Conservation (phyloP, 495 filamentous ascomycete species). For the Tuber melanosporum region DNA sequence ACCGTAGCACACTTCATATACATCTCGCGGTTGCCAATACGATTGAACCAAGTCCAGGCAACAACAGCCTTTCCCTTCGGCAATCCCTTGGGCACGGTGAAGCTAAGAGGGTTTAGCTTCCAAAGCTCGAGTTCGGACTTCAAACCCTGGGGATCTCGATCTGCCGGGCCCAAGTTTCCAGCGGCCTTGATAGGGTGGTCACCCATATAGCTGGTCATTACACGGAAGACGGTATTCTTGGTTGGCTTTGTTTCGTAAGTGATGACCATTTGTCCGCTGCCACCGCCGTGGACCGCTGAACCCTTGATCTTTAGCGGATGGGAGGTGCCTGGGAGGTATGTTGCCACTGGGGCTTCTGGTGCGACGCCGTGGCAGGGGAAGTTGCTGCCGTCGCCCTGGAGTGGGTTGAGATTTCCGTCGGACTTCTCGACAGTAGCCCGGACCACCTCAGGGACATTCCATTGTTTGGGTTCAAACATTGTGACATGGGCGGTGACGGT, state of each 20-base stretch:
- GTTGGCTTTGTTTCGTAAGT: constrained; percentile 61
- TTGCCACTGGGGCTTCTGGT: constrained; percentile 9
- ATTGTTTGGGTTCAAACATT: constrained; percentile 64
- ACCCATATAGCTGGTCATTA: constrained; percentile 56
- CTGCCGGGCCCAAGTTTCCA: constrained; percentile 30
- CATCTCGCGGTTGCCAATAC: constrained; percentile 77
- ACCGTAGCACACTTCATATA: constrained; percentile 87
- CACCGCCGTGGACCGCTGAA: constrained; percentile 67
- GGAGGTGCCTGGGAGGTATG: constrained; percentile 49
- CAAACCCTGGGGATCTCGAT: constrained; percentile 45
- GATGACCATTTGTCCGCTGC: constrained; percentile 74
- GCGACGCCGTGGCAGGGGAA: constrained; percentile 65
- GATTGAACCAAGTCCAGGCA: constrained; percentile 85
- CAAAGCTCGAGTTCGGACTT: constrained; percentile 25
- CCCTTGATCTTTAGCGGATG: constrained; percentile 54
- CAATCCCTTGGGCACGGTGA: constrained; percentile 54
- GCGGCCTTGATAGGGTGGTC: constrained; percentile 62
- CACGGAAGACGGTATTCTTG: constrained; percentile 46
- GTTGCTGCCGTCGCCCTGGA: constrained; percentile 54
- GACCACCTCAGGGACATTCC: constrained; percentile 40
- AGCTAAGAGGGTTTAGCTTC: constrained; percentile 42
- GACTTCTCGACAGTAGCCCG: constrained; percentile 38
- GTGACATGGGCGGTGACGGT: constrained; percentile 60
- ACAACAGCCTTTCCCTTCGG: constrained; percentile 58
- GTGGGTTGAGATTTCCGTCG: constrained; percentile 48